These are phyloP conservation scores for Sphagnum tenellum DNA, from an alignment of 225 moss, liverwort and hornwort species.

Conservation along the genomic window DNA sequence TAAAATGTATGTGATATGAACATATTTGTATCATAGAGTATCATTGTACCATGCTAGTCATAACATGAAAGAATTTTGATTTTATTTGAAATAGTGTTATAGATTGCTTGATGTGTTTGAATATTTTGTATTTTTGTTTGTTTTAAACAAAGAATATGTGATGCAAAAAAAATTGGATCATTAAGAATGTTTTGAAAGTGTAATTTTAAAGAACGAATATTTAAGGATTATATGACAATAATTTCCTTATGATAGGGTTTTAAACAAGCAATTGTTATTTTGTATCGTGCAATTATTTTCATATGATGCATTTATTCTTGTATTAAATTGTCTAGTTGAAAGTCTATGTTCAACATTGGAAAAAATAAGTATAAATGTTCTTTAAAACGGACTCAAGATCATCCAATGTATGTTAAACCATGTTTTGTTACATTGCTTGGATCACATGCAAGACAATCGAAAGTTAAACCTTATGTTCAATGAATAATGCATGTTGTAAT, in stretches of 20 bases:
- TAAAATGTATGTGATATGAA: background rate
- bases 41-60: background rate
- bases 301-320: background rate
- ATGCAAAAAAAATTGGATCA: background rate
- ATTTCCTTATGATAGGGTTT: background rate
- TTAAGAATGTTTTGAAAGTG: background rate
- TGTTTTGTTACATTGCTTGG: background rate
- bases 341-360: background rate
- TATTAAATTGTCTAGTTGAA: background rate
- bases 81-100: background rate
- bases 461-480: background rate
- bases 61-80: background rate
- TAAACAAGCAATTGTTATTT: background rate
- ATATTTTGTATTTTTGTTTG: too few relatives aligned
- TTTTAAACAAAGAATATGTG: background rate
- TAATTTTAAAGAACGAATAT: background rate
- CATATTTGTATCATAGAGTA: background rate
- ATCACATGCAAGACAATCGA: background rate
- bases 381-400: background rate
- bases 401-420: background rate
- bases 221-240: background rate
- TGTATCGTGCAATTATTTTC: background rate
- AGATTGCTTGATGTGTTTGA: background rate
- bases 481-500: background rate
- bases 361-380: background rate